Base-by-base conservation (phyloP, 169 alveolate species). In the Plasmodium coatneyi region DNA sequence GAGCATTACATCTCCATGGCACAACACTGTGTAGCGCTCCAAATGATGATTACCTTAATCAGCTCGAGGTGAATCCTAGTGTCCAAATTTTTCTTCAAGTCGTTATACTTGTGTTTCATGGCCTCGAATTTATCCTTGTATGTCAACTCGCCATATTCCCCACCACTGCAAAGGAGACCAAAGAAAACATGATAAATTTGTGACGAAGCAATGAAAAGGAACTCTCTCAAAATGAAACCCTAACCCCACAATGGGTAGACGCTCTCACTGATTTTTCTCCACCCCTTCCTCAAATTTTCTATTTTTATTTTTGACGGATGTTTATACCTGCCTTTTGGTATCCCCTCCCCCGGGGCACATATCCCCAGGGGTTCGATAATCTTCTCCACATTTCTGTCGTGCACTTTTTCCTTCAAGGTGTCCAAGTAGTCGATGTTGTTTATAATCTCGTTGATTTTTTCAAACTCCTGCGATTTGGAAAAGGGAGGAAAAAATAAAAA, bases 401-500 rank as follows among this genome's bases (percentile, higher is more conserved):
- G 82, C 32, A 84, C 56, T 43, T 72, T 84, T 32, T 76, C 60
- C 41, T 76, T 84, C 56, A 84, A 72, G 16, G 80, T 39, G 80
- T 84, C 66, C 80, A 84, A 54, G 76, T 74, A 76, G 66, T 84
- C 80, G 70, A 56, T 25, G 30, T 10, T 76, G 78, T 76, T 84
- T 74, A 84, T 41, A 84, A 84, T 74, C 39, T 72, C 71, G 54
- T 52, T 74, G 22, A 84, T 84, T 74, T 76, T 84, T 14, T 84
- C 84, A 84, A 84, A 84, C 79, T 84, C 93, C 93, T 84, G 66
- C 79, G 25, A 84, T 84, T 36, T 14, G 66, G 52, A 36, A 5
- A 28, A 39, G 43, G 36, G 25, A 60, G 16, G 60, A n/a, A 14
- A 80, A 80, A 72, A 80, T 80, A 46, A 46, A 28, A 32, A 6